Evolutionary conservation across 1,139 yeast species (phyloP).

Genomic region (Debaryomyces sp.): DNA sequence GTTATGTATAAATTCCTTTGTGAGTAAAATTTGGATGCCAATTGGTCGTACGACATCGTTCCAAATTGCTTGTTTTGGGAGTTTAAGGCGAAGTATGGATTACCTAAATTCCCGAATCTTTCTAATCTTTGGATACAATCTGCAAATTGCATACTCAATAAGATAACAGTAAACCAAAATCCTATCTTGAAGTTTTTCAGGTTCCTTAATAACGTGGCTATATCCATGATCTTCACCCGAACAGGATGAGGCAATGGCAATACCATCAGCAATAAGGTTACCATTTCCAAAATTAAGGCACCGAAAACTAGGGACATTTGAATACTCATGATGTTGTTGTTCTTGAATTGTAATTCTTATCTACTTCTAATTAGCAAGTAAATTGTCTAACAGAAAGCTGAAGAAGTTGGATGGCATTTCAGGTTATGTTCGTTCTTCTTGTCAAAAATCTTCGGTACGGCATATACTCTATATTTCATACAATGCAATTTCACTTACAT

Average conservation of each 20-base stretch:
- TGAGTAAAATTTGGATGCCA: conserved; percentile 62
- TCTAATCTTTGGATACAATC: conserved; percentile 59
- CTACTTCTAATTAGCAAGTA: neutral
- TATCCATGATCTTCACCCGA: conserved; percentile 47
- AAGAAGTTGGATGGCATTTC: neutral
- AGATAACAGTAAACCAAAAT: conserved; percentile 41
- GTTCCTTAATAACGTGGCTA: conserved; percentile 36
- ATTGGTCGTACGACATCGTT: conserved; percentile 38
- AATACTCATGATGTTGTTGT: conserved; percentile 37
- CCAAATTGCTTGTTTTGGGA: conserved; percentile 12
- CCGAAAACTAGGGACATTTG: conserved; percentile 49
- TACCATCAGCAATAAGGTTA: conserved; percentile 51
- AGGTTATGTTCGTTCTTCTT: neutral
- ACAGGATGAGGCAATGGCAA: conserved; percentile 64
- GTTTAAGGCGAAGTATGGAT: conserved; percentile 27
- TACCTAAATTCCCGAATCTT: conserved; percentile 25
- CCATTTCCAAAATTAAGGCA: conserved; percentile 58
- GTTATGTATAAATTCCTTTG: conserved; percentile 73
- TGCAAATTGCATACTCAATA: conserved; percentile 57
- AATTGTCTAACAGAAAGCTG: neutral
- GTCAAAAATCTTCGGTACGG: neutral
- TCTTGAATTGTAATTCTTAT: neutral
- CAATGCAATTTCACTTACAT: neutral
- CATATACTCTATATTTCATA: neutral
- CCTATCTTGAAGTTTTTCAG: conserved; percentile 55